These are phyloP conservation scores for Myxozyma mucilagina DNA, from an alignment of 805 yeast genomes.

Conservation along the genomic window DNA sequence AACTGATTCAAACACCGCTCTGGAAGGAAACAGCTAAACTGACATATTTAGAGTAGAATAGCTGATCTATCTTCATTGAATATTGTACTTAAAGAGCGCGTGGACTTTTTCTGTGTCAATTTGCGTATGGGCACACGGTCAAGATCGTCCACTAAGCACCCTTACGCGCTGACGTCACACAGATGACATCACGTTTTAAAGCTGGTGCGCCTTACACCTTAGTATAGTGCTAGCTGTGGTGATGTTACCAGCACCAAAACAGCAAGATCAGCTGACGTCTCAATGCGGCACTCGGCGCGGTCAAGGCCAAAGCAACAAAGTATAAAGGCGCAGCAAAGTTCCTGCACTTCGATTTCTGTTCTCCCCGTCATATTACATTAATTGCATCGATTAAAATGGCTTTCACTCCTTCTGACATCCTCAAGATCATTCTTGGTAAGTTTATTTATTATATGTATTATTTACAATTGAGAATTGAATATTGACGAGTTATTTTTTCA, in stretches of 20 bases:
- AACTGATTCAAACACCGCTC: too few relatives aligned
- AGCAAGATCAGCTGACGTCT: not conserved
- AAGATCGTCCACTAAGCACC: not conserved
- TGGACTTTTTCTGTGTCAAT: too few relatives aligned
- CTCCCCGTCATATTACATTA: not conserved
- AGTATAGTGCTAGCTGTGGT: not conserved
- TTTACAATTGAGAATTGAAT: not conserved
- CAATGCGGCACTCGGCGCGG: not conserved
- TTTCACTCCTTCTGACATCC: constrained; percentile 53
- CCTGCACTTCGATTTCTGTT: not conserved
- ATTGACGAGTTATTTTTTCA: not conserved
- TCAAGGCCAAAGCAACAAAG: not conserved
- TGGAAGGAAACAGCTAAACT: too few relatives aligned
- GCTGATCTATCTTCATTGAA: too few relatives aligned
- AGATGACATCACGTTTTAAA: not conserved
- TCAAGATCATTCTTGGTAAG: constrained; percentile 50
- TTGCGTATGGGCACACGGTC: too few relatives aligned
- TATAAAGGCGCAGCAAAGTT: not conserved
- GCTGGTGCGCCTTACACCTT: not conserved
- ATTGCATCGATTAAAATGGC: constrained; percentile 44
- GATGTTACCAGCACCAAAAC: not conserved
- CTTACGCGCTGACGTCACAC: constrained; percentile 5
- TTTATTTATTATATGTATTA: constrained; percentile 5
- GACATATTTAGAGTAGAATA: too few relatives aligned
- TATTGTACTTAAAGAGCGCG: too few relatives aligned